Base-by-base conservation (phyloP, 1,284 basidiomycete species). In the Papiliotrema fonsecae region DNA sequence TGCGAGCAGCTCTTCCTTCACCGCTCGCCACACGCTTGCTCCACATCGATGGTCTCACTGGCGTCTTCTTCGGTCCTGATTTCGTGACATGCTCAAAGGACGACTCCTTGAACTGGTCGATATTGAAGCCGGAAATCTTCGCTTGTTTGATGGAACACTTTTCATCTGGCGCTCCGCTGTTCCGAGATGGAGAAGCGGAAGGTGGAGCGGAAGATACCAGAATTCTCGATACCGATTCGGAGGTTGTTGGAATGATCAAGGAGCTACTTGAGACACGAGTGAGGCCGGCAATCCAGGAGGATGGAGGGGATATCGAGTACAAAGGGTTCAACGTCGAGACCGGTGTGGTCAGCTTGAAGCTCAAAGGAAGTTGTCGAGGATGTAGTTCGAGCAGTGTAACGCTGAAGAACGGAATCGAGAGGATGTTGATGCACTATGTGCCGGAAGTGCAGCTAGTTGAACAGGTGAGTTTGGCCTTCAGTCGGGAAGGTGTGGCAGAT, bases 401-500 rank as follows among this genome's bases (percentile, higher is more conserved):
- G 16, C 78, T 98, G 54, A 98, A 97, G 79, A 84, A 81, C 57
- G 92, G 93, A 3, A 94, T 97, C 48, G 96, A 98, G 77, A 80
- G 94, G 54, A 98, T 98, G 96, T 77, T 98, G 64, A 94, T 90
- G 88, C 94, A 98, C 74, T 98, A 97, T 66, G 89, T 98, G 48
- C 94, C 94, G 6, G 93, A 98, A 74, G 94, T 98, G 28, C 87
- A 94, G 72, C 84, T 83, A n/a, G 92, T 98, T 6, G 89, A 97
- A 65, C 92, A 97, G 82, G 89, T 86, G 54, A 68, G 78, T 70
- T 13, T 19, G 18, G n/a, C 27, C 21, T 19, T 37, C 22, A 38
- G 4, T 10, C 37, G 21, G 26, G 16, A 19, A 41, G 18, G 27
- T 30, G 14, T 11, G 27, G 16, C 2, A 3, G 37, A n/a, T 31